Percentiles rank a stretch among this genome's conserved stretches.
phyloP scores from a whole-genome alignment of 2,329 filamentous ascomycete species.

The Cytospora schulzeri region DNA sequence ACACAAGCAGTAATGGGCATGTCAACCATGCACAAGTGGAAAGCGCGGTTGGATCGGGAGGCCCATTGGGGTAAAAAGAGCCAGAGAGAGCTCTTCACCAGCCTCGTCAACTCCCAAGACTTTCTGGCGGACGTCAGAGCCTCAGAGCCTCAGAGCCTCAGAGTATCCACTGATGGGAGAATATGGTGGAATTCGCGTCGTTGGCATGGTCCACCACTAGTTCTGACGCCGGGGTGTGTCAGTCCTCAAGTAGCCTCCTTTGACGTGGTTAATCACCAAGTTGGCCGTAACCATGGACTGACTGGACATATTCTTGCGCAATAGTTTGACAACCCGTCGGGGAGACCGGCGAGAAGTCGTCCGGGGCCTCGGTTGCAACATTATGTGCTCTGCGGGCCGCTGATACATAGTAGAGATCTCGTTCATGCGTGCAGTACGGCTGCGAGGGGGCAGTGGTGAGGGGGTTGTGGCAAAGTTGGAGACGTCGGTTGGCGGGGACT shows the following conservation, averaged over 20 bases:
- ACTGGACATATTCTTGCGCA: conserved; percentile 41
- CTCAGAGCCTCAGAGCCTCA: too few relatives aligned
- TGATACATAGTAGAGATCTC: conserved; percentile 39
- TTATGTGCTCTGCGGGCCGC: conserved; percentile 39
- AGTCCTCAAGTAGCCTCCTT: conserved; percentile 47
- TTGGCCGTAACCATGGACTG: conserved; percentile 45
- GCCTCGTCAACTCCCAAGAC: not conserved
- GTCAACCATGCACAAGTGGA: not conserved
- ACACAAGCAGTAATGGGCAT: not conserved
- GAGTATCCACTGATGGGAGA: not conserved
- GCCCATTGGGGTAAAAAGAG: too few relatives aligned
- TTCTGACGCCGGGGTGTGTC: conserved; percentile 42
- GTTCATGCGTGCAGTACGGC: conserved; percentile 12
- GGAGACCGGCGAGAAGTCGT: conserved; percentile 35
- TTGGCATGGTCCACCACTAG: conserved; percentile 38
- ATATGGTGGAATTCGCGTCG: too few relatives aligned
- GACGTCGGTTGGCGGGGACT: not conserved
- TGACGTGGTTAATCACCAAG: conserved; percentile 48
- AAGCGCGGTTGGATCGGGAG: not conserved
- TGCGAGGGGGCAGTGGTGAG: conserved; percentile 28
- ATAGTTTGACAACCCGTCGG: conserved; percentile 42
- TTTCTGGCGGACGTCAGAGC: not conserved
- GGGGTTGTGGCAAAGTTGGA: not conserved
- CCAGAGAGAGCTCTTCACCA: too few relatives aligned
- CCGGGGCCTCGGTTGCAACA: conserved; percentile 38